These are phyloP conservation scores for Aspergillus hortae DNA, from an alignment of 2,329 filamentous ascomycete genomes.

Conservation along the genomic window DNA sequence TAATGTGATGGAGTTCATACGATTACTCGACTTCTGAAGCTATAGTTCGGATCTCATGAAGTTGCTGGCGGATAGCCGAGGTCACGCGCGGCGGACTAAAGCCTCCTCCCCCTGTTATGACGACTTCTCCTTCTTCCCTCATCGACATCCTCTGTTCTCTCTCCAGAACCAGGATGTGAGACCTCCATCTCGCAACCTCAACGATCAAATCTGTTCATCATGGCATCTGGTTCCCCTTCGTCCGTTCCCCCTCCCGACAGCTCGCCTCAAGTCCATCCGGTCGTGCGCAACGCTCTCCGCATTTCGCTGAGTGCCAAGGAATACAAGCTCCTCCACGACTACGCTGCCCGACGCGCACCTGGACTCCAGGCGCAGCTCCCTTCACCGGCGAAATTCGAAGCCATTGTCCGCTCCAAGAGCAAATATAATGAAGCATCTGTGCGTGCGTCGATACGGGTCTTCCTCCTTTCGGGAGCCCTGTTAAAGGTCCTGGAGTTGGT, in stretches of 20 bases:
- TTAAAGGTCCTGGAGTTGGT: conserved; percentile 62
- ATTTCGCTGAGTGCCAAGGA: conserved; percentile 81
- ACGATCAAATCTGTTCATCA: conserved; percentile 9
- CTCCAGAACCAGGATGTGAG: conserved; percentile 3
- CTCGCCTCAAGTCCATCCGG: conserved; percentile 60
- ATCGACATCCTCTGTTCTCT: not conserved
- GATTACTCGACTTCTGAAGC: conserved; percentile 2
- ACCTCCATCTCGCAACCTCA: not conserved
- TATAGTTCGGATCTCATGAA: conserved; percentile 1
- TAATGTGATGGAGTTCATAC: too few relatives aligned
- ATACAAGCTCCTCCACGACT: conserved; percentile 79
- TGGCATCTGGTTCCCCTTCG: conserved; percentile 19
- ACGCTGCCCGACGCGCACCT: conserved; percentile 69
- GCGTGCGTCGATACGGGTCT: conserved; percentile 67
- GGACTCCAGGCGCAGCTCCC: conserved; percentile 54
- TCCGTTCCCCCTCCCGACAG: conserved; percentile 21
- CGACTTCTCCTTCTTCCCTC: not conserved
- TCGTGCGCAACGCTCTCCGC: conserved; percentile 79
- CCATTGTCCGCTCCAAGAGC: conserved; percentile 51
- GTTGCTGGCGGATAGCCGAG: conserved; percentile 13
- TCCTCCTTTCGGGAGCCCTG: conserved; percentile 59
- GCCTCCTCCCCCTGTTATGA: not conserved
- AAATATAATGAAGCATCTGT: conserved; percentile 69
- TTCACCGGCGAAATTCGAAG: conserved; percentile 50
- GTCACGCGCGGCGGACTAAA: conserved; percentile 14